Conservation (phyloP, 768 basidiomycete species). For the Leccinum truebloodii region DNA sequence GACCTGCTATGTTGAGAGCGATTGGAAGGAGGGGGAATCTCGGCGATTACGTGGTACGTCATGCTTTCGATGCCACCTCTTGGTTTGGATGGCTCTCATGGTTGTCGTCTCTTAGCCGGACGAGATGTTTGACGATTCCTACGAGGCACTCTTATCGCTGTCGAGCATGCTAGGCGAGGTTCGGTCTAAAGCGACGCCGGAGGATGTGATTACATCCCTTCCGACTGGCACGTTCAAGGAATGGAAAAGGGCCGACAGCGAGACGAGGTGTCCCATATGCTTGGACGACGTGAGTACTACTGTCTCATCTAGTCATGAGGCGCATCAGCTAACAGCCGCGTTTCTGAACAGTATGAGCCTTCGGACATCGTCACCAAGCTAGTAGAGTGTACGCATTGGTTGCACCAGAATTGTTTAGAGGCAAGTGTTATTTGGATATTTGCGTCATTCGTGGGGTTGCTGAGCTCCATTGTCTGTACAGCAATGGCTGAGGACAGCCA, state of each 20-base stretch:
- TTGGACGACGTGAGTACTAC: slow-evolving; percentile 70
- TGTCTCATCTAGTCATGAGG: background rate
- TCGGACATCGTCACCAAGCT: slow-evolving; percentile 67
- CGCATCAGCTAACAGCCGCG: background rate
- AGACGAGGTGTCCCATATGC: slow-evolving; percentile 81
- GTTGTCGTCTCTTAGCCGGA: slow-evolving; percentile 50
- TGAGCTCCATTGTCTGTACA: slow-evolving; percentile 28
- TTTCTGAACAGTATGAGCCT: slow-evolving; percentile 53
- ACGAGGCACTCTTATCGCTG: slow-evolving; percentile 65
- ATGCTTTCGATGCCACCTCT: background rate
- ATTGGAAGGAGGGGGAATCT: slow-evolving; percentile 28
- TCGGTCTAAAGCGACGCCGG: slow-evolving; percentile 62
- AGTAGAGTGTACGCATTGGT: slow-evolving; percentile 74
- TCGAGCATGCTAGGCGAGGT: slow-evolving; percentile 67
- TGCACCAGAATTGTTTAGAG: slow-evolving; percentile 75
- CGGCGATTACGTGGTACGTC: slow-evolving; percentile 56
- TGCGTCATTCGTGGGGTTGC: background rate
- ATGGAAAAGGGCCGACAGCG: slow-evolving; percentile 65
- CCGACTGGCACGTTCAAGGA: slow-evolving; percentile 66
- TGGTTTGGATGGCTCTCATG: slow-evolving; percentile 10
- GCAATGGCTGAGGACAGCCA: slow-evolving; percentile 81
- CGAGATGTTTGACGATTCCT: slow-evolving; percentile 75
- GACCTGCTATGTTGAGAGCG: slow-evolving; percentile 27
- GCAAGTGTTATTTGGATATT: slow-evolving; percentile 38
- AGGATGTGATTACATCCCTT: slow-evolving; percentile 56